These are phyloP conservation scores for Neopestalotiopsis rosae DNA, from an alignment of 2,329 filamentous ascomycete species.

Conservation along the genomic window DNA sequence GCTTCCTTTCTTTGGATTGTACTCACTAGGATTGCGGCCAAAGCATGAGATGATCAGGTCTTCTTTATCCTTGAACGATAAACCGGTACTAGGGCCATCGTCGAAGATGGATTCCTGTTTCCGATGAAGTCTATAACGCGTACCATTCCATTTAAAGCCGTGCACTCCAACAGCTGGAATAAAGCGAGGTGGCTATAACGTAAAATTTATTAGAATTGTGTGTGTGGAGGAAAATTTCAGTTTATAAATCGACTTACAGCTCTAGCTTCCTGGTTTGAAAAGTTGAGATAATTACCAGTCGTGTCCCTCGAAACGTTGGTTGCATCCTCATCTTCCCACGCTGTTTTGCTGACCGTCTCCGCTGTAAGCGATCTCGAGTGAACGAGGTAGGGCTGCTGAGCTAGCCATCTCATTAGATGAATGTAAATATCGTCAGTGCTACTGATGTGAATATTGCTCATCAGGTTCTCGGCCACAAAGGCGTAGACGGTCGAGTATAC, in stretches of 20 bases:
- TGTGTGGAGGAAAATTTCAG: background rate
- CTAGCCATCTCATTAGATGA: slow-evolving; percentile 65
- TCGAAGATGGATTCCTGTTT: slow-evolving; percentile 50
- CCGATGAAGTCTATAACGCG: slow-evolving; percentile 54
- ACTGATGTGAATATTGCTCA: slow-evolving; percentile 57
- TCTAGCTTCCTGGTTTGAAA: slow-evolving; percentile 62
- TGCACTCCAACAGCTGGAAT: slow-evolving; percentile 60
- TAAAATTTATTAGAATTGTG: slow-evolving; percentile 10
- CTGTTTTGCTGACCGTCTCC: slow-evolving; percentile 58
- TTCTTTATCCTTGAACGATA: slow-evolving; percentile 54
- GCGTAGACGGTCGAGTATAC: slow-evolving; percentile 39
- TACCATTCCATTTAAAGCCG: slow-evolving; percentile 58
- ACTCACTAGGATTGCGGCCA: slow-evolving; percentile 48
- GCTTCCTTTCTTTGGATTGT: background rate
- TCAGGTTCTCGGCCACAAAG: slow-evolving; percentile 51
- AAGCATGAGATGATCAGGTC: slow-evolving; percentile 60
- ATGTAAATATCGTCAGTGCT: slow-evolving; percentile 63
- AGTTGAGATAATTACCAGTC: slow-evolving; percentile 58
- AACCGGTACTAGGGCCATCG: slow-evolving; percentile 37
- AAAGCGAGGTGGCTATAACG: slow-evolving; percentile 51
- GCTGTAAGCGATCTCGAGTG: slow-evolving; percentile 59
- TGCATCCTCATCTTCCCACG: slow-evolving; percentile 53
- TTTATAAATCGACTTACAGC: slow-evolving; percentile 39
- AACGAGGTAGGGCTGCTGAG: slow-evolving; percentile 54
- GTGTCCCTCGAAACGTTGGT: slow-evolving; percentile 35